Base-by-base conservation (phyloP, 2,329 filamentous ascomycete species). In the Coniochaeta sp. region DNA sequence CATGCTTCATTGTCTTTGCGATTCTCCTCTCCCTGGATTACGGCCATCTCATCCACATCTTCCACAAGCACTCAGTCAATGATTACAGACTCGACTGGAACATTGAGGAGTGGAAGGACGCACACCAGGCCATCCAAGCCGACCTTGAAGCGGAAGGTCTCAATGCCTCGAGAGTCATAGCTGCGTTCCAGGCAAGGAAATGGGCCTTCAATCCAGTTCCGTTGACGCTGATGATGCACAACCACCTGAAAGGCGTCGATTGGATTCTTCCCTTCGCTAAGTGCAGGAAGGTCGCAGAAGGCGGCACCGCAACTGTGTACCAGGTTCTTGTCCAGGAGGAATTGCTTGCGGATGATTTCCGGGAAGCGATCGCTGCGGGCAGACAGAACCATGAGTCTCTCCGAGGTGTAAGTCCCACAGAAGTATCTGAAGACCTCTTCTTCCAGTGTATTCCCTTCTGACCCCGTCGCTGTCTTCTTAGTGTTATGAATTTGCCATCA, bases 161-260 rank as follows among this genome's bases (percentile, higher is more conserved):
- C n/a, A 6, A 4, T 14, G 33, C 42, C 22, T 3, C 14, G 9
- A 46, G 16, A 13, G 42, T 35, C 22, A 12, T 38, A 20, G 4
- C 28, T 7, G 31, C 13, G 27, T 54, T 54, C 30, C 45, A 52
- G n/a, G 16, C 28, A 18, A 3, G 26, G 18, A 40, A 47, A 30
- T 54, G 52, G 52, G 45, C 50, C 9, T 54, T 54, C 30, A 31
- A 6, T 26, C 52, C 52, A 10, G 52, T 50, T 14, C 42, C 49
- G 22, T 35, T 54, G 2, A 51, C 38, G 26, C 28, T 46, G 18
- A 3, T 28, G 22, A 53, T 53, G 35, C 32, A 45, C 42, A 3
- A 20, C 28, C 49, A 50, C 16, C 16, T 32, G 4, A 48, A 47
- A 32, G 48, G 35, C 4, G 22, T 46, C 12, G 28, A 28, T 13